Percentiles rank a stretch among this genome's conserved stretches.
Evolutionary conservation across 1,139 yeast species (phyloP).

Genomic region (Suhomyces choctaworum): DNA sequence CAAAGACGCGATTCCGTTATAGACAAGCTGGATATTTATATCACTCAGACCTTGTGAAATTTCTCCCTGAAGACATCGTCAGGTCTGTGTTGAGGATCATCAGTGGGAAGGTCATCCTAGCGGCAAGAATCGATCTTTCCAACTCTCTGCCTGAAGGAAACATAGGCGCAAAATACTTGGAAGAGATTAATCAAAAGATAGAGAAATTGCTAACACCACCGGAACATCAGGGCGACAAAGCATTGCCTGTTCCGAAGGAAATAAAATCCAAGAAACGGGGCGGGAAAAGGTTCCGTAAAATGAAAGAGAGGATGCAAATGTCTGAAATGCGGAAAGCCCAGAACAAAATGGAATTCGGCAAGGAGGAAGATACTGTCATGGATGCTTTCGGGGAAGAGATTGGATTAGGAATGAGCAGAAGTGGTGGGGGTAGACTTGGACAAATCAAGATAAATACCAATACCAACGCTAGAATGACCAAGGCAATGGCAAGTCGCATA

Average conservation of each 20-base stretch:
- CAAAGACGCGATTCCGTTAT: conserved; percentile 28
- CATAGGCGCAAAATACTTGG: conserved; percentile 57
- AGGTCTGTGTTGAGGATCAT: conserved; percentile 76
- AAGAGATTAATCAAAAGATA: conserved; percentile 61
- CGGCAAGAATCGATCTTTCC: conserved; percentile 76
- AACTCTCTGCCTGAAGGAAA: conserved; percentile 50
- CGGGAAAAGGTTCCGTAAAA: conserved; percentile 76
- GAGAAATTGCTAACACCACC: conserved; percentile 82
- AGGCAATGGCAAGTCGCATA: conserved; percentile 51
- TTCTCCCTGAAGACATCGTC: conserved; percentile 57
- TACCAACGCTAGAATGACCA: conserved; percentile 55
- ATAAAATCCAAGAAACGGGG: conserved; percentile 81
- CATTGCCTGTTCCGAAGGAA: conserved; percentile 83
- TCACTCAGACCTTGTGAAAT: conserved; percentile 52
- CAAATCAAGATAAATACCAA: conserved; percentile 40
- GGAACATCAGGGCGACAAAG: conserved; percentile 63
- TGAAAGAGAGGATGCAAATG: conserved; percentile 77
- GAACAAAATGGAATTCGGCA: conserved; percentile 81
- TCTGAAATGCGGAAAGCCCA: conserved; percentile 83
- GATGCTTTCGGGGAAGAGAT: conserved; percentile 78
- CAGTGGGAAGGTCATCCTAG: conserved; percentile 76
- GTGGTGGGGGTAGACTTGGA: conserved; percentile 32
- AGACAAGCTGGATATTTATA: conserved; percentile 68
- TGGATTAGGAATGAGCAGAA: conserved; percentile 74
- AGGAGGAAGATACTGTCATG: conserved; percentile 59